Percentiles rank a stretch among this genome's conserved stretches.
phyloP scores from a whole-genome alignment of 331 rosid species.

The Rosa hybrid region DNA sequence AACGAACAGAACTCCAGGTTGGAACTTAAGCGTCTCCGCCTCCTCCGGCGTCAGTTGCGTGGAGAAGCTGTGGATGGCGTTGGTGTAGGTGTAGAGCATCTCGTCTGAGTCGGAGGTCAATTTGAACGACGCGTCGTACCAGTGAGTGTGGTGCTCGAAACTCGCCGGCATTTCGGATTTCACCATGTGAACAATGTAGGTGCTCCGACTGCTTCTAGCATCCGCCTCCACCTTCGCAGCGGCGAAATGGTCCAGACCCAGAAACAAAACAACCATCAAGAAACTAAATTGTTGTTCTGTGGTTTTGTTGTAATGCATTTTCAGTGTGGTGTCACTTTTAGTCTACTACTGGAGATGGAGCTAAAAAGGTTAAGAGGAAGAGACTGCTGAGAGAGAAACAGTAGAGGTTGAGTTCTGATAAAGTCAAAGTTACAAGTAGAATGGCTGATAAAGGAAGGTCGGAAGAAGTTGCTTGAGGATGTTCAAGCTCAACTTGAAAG shows the following conservation, averaged over 20 bases:
- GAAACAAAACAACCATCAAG: too few relatives aligned
- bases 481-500: conserved; percentile 64
- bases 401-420: conserved; percentile 64
- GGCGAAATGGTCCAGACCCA: too few relatives aligned
- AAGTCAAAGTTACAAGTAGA: conserved; percentile 49
- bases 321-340: too few relatives aligned
- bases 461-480: conserved; percentile 60
- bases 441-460: conserved; percentile 67
- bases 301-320: too few relatives aligned
- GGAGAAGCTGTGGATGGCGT: conserved; percentile 73
- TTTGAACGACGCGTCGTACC: conserved; percentile 70
- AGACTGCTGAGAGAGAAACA: conserved; percentile 60
- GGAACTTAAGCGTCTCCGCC: conserved; percentile 38
- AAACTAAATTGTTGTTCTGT: too few relatives aligned
- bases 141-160: conserved; percentile 54
- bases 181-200: conserved; percentile 70
- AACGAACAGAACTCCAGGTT: conserved; percentile 55
- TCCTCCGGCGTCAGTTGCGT: conserved; percentile 54
- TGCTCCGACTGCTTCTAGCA: conserved; percentile 20
- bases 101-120: conserved; percentile 54
- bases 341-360: conserved; percentile 53
- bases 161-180: conserved; percentile 62
- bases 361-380: conserved; percentile 67
- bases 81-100: conserved; percentile 61
- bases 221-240: background rate